Evolutionary conservation across 352 stramenopile species (phyloP).

Genomic region (Phytophthora hybrid): DNA sequence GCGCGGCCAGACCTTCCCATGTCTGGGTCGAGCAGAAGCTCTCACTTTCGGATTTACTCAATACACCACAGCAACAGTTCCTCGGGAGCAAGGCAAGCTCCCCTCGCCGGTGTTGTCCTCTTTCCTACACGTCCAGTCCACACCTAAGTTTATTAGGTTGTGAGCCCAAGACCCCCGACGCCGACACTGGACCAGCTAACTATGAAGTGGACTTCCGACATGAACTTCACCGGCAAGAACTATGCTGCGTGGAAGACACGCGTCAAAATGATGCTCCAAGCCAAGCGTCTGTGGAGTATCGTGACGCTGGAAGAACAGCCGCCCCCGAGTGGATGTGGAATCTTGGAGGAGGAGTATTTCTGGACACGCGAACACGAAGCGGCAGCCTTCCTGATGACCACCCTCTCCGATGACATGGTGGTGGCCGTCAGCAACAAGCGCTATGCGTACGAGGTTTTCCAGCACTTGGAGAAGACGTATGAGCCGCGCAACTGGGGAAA

Average conservation of each 20-base stretch:
- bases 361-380: slow-evolving; percentile 13
- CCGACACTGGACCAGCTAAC: background rate
- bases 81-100: background rate
- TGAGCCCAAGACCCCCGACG: slow-evolving; percentile 3
- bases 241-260: slow-evolving; percentile 18
- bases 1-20: background rate
- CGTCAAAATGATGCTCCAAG: background rate
- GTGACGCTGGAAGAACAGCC: background rate
- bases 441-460: slow-evolving; percentile 13
- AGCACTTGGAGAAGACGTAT: slow-evolving; percentile 21
- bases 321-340: background rate
- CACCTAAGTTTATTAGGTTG: background rate
- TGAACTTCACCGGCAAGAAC: slow-evolving; percentile 22
- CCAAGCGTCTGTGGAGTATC: slow-evolving; percentile 14
- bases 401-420: slow-evolving; percentile 18
- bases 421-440: slow-evolving; percentile 11
- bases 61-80: background rate
- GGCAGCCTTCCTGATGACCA: slow-evolving; percentile 13
- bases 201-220: slow-evolving; percentile 7
- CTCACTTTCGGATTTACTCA: background rate
- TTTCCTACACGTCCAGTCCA: too few species aligned
- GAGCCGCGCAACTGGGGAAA: slow-evolving; percentile 21
- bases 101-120: background rate
- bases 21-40: background rate
- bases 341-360: slow-evolving; percentile 4